phyloP scores from a whole-genome alignment of 2,329 filamentous ascomycete species.

The Trichoderma koningii region DNA sequence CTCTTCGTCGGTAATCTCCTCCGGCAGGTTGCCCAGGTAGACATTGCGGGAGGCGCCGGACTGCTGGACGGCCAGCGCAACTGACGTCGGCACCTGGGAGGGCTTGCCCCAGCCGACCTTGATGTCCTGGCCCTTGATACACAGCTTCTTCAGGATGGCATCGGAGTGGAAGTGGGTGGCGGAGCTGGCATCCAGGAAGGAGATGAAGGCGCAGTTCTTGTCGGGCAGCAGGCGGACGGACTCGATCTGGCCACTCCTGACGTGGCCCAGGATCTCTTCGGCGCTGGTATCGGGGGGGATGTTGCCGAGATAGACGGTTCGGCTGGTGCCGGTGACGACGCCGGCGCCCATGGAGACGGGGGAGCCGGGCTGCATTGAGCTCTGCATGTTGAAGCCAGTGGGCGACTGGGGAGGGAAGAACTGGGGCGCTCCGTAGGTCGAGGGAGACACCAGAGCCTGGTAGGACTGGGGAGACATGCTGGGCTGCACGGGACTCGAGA shows the following conservation, averaged over 20 bases:
- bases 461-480: conserved; percentile 81
- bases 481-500: conserved; percentile 74
- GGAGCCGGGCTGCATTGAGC: conserved; percentile 65
- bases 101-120: conserved; percentile 99
- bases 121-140: conserved; percentile 98
- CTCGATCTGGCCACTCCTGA: conserved; percentile 96
- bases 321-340: conserved; percentile 84
- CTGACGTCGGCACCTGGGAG: conserved; percentile 94
- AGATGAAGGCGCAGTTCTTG: conserved; percentile 99
- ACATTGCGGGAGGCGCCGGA: conserved; percentile 96
- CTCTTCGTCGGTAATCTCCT: conserved; percentile 89
- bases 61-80: conserved; percentile 96
- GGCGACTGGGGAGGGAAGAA: conserved; percentile 90
- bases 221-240: conserved; percentile 95
- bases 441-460: conserved; percentile 82
- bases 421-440: conserved; percentile 76
- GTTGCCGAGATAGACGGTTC: conserved; percentile 96
- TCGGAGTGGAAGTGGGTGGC: conserved; percentile 99
- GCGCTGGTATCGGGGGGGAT: conserved; percentile 97
- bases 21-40: conserved; percentile 89
- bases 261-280: conserved; percentile 94
- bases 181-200: conserved; percentile 95
- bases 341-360: conserved; percentile 76
- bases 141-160: conserved; percentile 98
- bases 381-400: conserved; percentile 67